Conservation (phyloP, 2,329 filamentous ascomycete genomes). For the Fonsecaea pugnacius region DNA sequence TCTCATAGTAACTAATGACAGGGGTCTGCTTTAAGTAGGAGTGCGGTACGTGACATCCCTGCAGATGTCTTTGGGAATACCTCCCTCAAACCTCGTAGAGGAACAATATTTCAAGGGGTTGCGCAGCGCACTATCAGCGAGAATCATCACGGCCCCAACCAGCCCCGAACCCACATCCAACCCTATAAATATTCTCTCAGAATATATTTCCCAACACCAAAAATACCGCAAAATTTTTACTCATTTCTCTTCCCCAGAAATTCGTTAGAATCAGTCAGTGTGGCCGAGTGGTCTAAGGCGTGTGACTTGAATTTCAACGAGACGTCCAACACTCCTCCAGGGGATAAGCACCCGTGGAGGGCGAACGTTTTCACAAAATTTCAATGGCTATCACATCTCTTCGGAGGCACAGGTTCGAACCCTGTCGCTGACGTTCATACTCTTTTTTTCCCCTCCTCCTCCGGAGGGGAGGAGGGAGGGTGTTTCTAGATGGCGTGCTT, state of each 20-base stretch:
- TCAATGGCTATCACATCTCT: slow-evolving; percentile 24
- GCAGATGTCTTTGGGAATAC: too few relatives aligned
- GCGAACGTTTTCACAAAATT: background rate
- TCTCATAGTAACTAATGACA: too few relatives aligned
- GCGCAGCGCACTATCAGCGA: too few relatives aligned
- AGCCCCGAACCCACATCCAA: too few relatives aligned
- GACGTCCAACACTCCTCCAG: too few relatives aligned
- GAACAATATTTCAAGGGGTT: too few relatives aligned
- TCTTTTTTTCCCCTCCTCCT: background rate
- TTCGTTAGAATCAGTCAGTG: background rate
- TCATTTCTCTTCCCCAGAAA: background rate
- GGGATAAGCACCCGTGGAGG: background rate
- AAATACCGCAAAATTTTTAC: background rate
- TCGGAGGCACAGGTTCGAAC: slow-evolving; percentile 30
- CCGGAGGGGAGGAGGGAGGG: background rate
- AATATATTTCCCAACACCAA: background rate
- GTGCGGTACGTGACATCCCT: too few relatives aligned
- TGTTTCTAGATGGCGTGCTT: too few relatives aligned
- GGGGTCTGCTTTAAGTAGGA: too few relatives aligned
- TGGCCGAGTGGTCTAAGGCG: slow-evolving; percentile 29
- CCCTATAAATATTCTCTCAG: too few relatives aligned
- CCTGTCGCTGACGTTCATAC: slow-evolving; percentile 28
- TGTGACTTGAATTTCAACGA: slow-evolving; percentile 24
- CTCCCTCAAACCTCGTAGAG: too few relatives aligned
- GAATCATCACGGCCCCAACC: too few relatives aligned